A percentile compares a stretch with the other conserved stretches of the same genome.
These are phyloP conservation scores for Pholiota microspora DNA, from an alignment of 768 basidiomycete species.

Conservation along the genomic window DNA sequence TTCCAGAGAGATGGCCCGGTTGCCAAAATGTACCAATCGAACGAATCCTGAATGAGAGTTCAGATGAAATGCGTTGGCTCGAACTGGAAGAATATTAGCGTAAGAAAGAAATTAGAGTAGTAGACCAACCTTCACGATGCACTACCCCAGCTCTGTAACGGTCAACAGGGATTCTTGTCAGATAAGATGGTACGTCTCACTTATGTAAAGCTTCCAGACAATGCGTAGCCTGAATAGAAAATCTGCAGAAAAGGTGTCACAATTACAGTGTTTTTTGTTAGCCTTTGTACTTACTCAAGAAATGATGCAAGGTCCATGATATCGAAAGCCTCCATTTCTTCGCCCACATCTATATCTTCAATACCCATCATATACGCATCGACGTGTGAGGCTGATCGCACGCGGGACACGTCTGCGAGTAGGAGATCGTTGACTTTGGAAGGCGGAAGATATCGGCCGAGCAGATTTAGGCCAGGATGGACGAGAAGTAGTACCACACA, in stretches of 20 bases:
- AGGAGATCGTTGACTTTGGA: constrained; percentile 66
- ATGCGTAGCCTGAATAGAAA: constrained; percentile 72
- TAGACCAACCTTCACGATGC: constrained; percentile 61
- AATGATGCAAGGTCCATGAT: constrained; percentile 79
- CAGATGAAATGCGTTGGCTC: constrained; percentile 74
- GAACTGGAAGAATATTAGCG: constrained; percentile 38
- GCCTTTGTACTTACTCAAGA: constrained; percentile 51
- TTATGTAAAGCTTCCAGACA: constrained; percentile 68
- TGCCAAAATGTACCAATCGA: constrained; percentile 72
- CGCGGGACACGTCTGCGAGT: constrained; percentile 50
- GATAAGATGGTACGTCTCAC: constrained; percentile 25
- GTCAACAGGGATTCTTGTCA: constrained; percentile 5
- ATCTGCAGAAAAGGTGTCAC: constrained; percentile 36
- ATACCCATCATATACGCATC: constrained; percentile 51
- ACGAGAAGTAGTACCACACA: constrained; percentile 69
- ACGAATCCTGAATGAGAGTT: constrained; percentile 70
- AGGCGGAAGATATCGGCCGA: constrained; percentile 69
- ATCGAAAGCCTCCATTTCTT: constrained; percentile 59
- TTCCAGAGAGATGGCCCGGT: constrained; percentile 70
- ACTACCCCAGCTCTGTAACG: constrained; percentile 51
- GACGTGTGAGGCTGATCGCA: constrained; percentile 40
- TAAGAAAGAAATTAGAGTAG: not conserved
- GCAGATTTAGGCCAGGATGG: constrained; percentile 67
- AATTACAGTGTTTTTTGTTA: not conserved
- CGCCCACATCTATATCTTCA: constrained; percentile 43